A percentile compares a stretch with the other conserved stretches of the same genome.
Conservation (phyloP, 371 early-diverging fungal species). For the Batrachochytrium dendrobatidis region DNA sequence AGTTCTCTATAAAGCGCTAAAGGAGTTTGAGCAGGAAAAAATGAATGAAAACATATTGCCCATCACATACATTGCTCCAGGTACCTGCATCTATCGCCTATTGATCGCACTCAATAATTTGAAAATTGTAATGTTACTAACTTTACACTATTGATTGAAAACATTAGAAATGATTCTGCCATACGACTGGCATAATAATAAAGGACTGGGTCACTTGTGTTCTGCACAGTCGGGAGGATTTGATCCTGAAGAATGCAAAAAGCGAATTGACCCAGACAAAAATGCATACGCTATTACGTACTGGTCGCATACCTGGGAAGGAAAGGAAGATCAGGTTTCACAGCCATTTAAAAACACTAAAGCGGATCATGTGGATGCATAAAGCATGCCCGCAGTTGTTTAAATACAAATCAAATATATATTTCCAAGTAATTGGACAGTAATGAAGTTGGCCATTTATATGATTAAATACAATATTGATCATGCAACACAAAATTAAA, state of each 20-base stretch:
- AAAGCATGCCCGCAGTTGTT: no score
- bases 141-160: no score
- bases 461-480: no score
- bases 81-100: no score
- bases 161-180: constrained; percentile 22
- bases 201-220: constrained; percentile 7
- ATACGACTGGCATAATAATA: constrained; percentile 15
- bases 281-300: constrained; percentile 22
- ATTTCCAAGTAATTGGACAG: no score
- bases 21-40: background rate
- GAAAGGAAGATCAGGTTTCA: no score
- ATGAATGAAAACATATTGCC: background rate
- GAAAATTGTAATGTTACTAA: no score
- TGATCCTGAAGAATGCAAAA: constrained; percentile 13
- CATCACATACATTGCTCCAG: background rate
- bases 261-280: constrained; percentile 4
- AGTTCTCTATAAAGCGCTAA: constrained; percentile 8
- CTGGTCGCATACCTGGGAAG: constrained; percentile 26
- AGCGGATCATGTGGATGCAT: no score
- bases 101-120: background rate
- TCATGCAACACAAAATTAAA: no score
- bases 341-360: no score
- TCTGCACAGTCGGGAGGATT: constrained; percentile 8
- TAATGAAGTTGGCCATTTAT: no score
- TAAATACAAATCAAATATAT: no score